These are phyloP conservation scores for Pythium phragmitis DNA, from an alignment of 352 stramenopile genomes.

Conservation along the genomic window DNA sequence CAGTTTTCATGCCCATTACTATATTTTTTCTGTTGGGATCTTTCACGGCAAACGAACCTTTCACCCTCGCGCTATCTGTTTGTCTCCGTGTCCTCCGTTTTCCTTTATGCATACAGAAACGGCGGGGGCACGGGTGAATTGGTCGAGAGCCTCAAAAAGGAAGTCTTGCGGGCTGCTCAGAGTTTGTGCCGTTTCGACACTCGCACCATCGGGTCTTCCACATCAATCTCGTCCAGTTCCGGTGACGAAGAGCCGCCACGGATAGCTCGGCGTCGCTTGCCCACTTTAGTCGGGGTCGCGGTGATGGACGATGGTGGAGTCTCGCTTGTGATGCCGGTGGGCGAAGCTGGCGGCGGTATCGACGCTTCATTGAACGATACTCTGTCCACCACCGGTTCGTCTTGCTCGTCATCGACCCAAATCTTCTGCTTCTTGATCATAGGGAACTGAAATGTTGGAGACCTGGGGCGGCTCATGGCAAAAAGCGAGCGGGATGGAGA, in stretches of 20 bases:
- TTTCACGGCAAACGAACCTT: too few relatives aligned
- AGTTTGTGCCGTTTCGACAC: conserved; percentile 23
- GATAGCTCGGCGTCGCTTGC: conserved; percentile 21
- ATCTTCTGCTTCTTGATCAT: conserved; percentile 31
- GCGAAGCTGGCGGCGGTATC: conserved; percentile 21
- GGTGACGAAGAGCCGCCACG: conserved; percentile 10
- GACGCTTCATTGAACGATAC: conserved; percentile 17
- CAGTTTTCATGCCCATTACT: background rate
- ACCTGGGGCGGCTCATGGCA: conserved; percentile 23
- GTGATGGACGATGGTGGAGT: conserved; percentile 10
- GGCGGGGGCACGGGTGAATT: background rate
- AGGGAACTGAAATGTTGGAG: conserved; percentile 27
- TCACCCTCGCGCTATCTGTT: too few relatives aligned
- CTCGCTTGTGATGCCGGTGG: conserved; percentile 11
- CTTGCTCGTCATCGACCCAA: conserved; percentile 22
- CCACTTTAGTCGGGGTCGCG: conserved; percentile 24
- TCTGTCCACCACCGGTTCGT: conserved; percentile 19
- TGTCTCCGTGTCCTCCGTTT: background rate
- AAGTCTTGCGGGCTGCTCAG: background rate
- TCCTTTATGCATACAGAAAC: background rate
- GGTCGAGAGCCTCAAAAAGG: background rate
- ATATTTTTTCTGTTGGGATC: background rate
- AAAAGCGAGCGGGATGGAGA: conserved; percentile 10
- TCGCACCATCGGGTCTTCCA: conserved; percentile 13
- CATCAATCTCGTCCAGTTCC: conserved; percentile 19